These are phyloP conservation scores for Nicotiana rustica DNA, from an alignment of 305 asterid species.

Conservation along the genomic window DNA sequence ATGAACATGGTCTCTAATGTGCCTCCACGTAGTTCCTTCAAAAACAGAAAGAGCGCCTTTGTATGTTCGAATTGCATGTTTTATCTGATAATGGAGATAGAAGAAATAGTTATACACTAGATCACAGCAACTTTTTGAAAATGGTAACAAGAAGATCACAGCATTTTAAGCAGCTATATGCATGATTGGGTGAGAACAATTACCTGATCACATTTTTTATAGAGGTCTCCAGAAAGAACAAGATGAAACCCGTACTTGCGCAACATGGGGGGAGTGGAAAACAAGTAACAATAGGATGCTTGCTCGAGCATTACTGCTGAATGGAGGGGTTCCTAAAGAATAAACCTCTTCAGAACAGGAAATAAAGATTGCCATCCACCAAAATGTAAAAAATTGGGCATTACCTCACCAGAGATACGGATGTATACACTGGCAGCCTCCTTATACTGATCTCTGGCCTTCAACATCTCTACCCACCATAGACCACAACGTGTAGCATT, in stretches of 20 bases:
- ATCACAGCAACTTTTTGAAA: conserved; percentile 32
- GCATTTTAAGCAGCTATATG: conserved; percentile 38
- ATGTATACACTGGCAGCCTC: conserved; percentile 95
- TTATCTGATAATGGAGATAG: conserved; percentile 63
- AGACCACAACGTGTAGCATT: conserved; percentile 95
- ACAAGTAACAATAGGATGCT: conserved; percentile 96
- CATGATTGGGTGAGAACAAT: conserved; percentile 37
- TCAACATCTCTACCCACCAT: conserved; percentile 99
- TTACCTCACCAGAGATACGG: conserved; percentile 99
- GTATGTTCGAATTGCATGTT: conserved; percentile 96
- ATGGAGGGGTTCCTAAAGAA: conserved; percentile 79
- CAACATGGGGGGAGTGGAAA: conserved; percentile 77
- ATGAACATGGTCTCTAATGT: conserved; percentile 95
- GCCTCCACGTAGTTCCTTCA: conserved; percentile 90
- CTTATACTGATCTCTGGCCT: conserved; percentile 83
- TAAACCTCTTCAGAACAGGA: conserved; percentile 53
- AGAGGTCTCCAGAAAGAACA: conserved; percentile 95
- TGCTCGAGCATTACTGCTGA: conserved; percentile 99
- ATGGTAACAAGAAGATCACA: conserved; percentile 30
- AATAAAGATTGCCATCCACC: conserved; percentile 38
- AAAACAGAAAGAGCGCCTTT: conserved; percentile 88
- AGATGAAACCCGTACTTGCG: conserved; percentile 99
- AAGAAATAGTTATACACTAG: conserved; percentile 39
- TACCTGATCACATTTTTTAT: conserved; percentile 98
- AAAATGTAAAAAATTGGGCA: conserved; percentile 49